These are phyloP conservation scores for Akanthomyces uredinophilus DNA, from an alignment of 2,329 filamentous ascomycete genomes.

Conservation along the genomic window DNA sequence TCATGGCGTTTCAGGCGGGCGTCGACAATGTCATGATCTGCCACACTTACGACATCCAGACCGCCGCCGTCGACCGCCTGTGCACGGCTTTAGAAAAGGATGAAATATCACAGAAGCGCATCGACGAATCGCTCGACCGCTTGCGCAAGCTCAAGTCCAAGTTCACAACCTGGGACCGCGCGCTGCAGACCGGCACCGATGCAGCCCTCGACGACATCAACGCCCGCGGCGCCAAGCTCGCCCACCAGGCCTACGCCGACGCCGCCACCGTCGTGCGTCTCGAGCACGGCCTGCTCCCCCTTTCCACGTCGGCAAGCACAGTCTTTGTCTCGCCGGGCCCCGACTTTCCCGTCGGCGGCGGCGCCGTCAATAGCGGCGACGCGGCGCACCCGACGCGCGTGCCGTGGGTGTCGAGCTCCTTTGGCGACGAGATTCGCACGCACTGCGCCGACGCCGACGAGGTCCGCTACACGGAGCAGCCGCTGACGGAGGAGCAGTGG, in stretches of 20 bases:
- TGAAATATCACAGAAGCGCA: conserved; percentile 16
- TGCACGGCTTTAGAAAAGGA: conserved; percentile 19
- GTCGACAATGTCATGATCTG: conserved; percentile 27
- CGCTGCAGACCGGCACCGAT: conserved; percentile 14
- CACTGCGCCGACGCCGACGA: conserved; percentile 16
- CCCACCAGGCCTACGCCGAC: conserved; percentile 18
- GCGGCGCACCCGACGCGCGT: conserved; percentile 21
- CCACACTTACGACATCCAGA: conserved; percentile 23
- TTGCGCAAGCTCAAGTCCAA: conserved; percentile 19
- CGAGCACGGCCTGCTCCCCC: conserved; percentile 17
- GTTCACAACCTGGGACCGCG: conserved; percentile 22
- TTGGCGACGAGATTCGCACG: conserved; percentile 19
- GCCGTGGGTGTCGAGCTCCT: conserved; percentile 22
- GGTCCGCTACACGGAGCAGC: conserved; percentile 20
- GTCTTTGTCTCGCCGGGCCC: conserved; percentile 23
- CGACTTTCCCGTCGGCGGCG: conserved; percentile 22
- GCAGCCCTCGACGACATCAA: conserved; percentile 18
- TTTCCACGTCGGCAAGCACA: conserved; percentile 17
- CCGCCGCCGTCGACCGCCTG: conserved; percentile 22
- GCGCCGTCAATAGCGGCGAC: conserved; percentile 20
- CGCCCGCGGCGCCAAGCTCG: conserved; percentile 16
- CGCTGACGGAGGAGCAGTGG: conserved; percentile 19
- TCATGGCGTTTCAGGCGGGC: conserved; percentile 23
- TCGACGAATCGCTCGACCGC: conserved; percentile 20
- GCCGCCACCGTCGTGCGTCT: conserved; percentile 21